These are phyloP conservation scores for Cerrena zonata DNA, from an alignment of 1,284 basidiomycete genomes.

Conservation along the genomic window DNA sequence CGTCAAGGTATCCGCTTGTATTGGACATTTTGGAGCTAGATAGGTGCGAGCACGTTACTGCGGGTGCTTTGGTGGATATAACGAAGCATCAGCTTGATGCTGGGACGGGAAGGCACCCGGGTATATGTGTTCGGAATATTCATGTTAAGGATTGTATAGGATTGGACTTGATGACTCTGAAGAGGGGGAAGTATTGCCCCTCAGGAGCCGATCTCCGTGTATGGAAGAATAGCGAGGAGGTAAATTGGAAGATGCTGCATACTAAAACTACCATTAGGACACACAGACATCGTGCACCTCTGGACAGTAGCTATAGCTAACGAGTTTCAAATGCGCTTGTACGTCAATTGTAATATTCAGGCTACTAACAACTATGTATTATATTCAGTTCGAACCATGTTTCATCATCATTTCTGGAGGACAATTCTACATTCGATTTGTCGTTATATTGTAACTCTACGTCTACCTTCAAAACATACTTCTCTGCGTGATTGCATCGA, in stretches of 20 bases:
- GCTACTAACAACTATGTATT: too few species aligned
- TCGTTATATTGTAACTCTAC: too few species aligned
- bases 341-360: too few species aligned
- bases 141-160: conserved; percentile 12
- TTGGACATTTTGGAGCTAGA: conserved; percentile 23
- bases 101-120: conserved; percentile 7
- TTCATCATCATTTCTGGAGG: too few species aligned
- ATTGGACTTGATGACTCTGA: conserved; percentile 9
- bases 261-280: background rate
- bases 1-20: conserved; percentile 4
- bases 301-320: too few species aligned
- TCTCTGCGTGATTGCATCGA: conserved; percentile 1
- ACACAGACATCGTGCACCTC: background rate
- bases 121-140: conserved; percentile 10
- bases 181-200: conserved; percentile 5
- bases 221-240: conserved; percentile 7
- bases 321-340: too few species aligned
- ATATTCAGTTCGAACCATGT: too few species aligned
- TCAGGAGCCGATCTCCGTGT: conserved; percentile 12
- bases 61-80: conserved; percentile 20
- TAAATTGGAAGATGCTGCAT: background rate
- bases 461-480: background rate
- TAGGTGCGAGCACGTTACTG: conserved; percentile 18
- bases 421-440: too few species aligned
- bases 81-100: conserved; percentile 15